Evolutionary conservation across 306 rosid genomes (phyloP).

Genomic region (Cucurbita moschata): DNA sequence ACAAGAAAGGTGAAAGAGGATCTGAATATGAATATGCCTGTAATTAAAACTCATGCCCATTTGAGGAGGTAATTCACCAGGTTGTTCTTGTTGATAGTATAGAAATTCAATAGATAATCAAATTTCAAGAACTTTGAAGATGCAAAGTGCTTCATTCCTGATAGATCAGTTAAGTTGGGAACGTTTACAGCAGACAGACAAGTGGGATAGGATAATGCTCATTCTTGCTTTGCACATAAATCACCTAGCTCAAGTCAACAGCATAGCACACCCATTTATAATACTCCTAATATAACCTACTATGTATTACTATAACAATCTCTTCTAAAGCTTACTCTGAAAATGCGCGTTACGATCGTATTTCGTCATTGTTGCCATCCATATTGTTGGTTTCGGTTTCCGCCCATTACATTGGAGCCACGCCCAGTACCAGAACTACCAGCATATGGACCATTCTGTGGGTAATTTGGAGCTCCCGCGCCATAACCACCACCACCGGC

Average conservation of each 20-base stretch:
- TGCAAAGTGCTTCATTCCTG: neutral
- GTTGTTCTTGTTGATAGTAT: too few relatives aligned
- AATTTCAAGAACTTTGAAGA: neutral
- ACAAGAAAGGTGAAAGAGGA: too few relatives aligned
- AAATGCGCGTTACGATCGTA: neutral
- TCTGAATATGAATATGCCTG: too few relatives aligned
- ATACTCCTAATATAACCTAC: neutral
- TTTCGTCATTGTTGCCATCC: conserved; percentile 25
- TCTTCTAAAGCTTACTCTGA: neutral
- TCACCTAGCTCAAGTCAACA: neutral
- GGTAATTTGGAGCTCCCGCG: conserved; percentile 29
- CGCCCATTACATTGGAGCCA: conserved; percentile 38
- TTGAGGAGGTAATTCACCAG: too few relatives aligned
- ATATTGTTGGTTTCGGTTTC: conserved; percentile 36
- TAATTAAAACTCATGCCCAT: too few relatives aligned
- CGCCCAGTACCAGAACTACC: conserved; percentile 31
- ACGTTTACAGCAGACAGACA: neutral
- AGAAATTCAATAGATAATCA: too few relatives aligned
- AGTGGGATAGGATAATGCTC: neutral
- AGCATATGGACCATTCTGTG: conserved; percentile 22
- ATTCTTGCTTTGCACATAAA: neutral
- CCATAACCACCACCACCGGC: conserved; percentile 33
- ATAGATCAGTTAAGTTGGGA: neutral
- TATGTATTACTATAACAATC: neutral
- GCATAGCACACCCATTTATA: neutral